These are phyloP conservation scores for Cyclotella atomus DNA, from an alignment of 108 stramenopile genomes.

Conservation along the genomic window DNA sequence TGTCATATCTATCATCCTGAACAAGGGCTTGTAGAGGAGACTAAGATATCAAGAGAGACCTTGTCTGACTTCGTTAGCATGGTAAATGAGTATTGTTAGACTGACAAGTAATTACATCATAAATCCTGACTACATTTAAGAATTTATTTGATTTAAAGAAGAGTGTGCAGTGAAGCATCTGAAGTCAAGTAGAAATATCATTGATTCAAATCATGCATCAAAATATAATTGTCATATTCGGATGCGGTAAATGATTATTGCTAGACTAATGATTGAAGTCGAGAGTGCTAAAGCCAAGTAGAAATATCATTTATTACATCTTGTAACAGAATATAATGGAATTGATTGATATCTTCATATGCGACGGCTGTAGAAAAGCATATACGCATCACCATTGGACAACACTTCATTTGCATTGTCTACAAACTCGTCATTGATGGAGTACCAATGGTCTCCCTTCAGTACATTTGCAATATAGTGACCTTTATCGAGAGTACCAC, in stretches of 20 bases:
- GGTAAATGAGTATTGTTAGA: slow-evolving; percentile 30
- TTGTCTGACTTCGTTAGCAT: slow-evolving; percentile 39
- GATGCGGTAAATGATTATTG: too few relatives aligned
- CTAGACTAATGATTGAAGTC: too few relatives aligned
- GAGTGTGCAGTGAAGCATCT: neutral
- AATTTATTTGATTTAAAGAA: neutral
- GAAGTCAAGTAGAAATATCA: neutral
- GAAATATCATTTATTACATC: too few relatives aligned
- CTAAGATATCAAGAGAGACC: slow-evolving; percentile 52
- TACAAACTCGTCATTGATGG: slow-evolving; percentile 71
- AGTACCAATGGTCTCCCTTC: slow-evolving; percentile 73
- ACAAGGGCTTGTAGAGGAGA: slow-evolving; percentile 67
- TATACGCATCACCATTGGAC: slow-evolving; percentile 67
- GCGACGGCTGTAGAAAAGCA: slow-evolving; percentile 65
- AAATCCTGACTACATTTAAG: too few relatives aligned
- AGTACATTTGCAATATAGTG: slow-evolving; percentile 73
- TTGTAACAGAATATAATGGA: too few relatives aligned
- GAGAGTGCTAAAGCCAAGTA: too few relatives aligned
- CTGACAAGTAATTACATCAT: too few relatives aligned
- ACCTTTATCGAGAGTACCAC: slow-evolving; percentile 74
- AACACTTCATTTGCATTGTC: slow-evolving; percentile 59
- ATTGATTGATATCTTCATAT: neutral
- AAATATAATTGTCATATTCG: too few relatives aligned
- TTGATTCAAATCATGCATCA: too few relatives aligned
- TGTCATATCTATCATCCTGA: slow-evolving; percentile 72